These are phyloP conservation scores for Alternaria viburni DNA, from an alignment of 2,329 filamentous ascomycete species.

Conservation along the genomic window DNA sequence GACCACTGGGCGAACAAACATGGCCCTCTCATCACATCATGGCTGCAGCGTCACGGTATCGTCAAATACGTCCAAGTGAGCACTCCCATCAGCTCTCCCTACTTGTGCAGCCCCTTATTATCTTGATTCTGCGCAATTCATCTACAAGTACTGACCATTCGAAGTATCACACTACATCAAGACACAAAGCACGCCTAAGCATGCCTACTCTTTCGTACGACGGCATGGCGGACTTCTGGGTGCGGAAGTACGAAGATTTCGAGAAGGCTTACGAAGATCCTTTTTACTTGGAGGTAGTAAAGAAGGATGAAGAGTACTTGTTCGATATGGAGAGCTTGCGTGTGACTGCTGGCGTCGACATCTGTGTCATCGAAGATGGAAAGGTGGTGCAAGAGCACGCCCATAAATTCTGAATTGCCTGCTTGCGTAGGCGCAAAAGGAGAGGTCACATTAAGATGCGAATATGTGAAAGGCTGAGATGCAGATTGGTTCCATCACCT, in stretches of 20 bases:
- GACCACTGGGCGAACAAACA: slow-evolving; percentile 34
- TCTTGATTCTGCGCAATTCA: neutral
- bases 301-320: slow-evolving; percentile 30
- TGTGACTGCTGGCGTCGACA: neutral
- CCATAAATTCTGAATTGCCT: neutral
- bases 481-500: neutral
- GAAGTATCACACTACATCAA: slow-evolving; percentile 31
- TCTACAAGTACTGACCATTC: neutral
- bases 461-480: neutral
- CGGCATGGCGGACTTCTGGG: slow-evolving; percentile 35
- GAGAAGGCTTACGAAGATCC: slow-evolving; percentile 30
- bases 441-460: neutral
- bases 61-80: slow-evolving; percentile 34
- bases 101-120: neutral
- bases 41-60: slow-evolving; percentile 27
- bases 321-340: slow-evolving; percentile 19
- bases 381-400: neutral
- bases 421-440: no score
- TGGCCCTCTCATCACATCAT: slow-evolving; percentile 25
- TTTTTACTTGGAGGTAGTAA: slow-evolving; percentile 26
- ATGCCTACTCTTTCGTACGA: slow-evolving; percentile 26
- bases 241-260: slow-evolving; percentile 31
- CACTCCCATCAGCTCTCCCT: neutral
- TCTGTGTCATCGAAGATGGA: neutral
- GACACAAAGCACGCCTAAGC: slow-evolving; percentile 18